Evolutionary conservation across 768 basidiomycete species (phyloP).

Genomic region (Tricholoma terreum): DNA sequence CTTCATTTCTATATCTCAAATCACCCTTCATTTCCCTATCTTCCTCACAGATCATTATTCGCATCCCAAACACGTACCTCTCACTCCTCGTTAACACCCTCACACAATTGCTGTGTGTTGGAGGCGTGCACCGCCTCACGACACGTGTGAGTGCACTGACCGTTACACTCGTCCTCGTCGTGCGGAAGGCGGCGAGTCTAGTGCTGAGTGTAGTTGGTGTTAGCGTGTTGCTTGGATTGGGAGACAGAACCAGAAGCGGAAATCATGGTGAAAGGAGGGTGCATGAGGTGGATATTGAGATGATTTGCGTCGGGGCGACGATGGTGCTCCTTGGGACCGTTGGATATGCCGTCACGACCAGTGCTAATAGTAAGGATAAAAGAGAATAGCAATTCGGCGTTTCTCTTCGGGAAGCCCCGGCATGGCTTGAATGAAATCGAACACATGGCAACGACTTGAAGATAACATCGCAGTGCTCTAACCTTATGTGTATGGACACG

Average conservation of each 20-base stretch:
- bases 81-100: constrained; percentile 73
- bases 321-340: constrained; percentile 72
- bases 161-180: constrained; percentile 77
- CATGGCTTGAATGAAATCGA: too few species aligned
- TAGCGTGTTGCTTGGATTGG: constrained; percentile 12
- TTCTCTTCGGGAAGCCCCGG: too few species aligned
- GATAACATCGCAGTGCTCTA: too few species aligned
- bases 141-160: constrained; percentile 70
- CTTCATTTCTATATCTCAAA: constrained; percentile 27
- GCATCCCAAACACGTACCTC: constrained; percentile 58
- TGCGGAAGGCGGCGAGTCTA: constrained; percentile 77
- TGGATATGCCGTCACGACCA: constrained; percentile 54
- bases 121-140: constrained; percentile 86
- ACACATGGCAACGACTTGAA: too few species aligned
- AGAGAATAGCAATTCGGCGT: constrained; percentile 4
- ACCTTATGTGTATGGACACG: too few species aligned
- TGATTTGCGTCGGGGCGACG: constrained; percentile 69
- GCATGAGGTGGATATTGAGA: constrained; percentile 33
- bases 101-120: constrained; percentile 81
- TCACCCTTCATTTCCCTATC: constrained; percentile 13
- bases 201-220: constrained; percentile 64
- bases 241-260: too few species aligned
- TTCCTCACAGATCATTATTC: constrained; percentile 21
- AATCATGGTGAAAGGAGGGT: constrained; percentile 12
- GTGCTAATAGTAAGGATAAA: constrained; percentile 18